phyloP scores from a whole-genome alignment of 805 yeast genomes.

The Yarrowia sp. region DNA sequence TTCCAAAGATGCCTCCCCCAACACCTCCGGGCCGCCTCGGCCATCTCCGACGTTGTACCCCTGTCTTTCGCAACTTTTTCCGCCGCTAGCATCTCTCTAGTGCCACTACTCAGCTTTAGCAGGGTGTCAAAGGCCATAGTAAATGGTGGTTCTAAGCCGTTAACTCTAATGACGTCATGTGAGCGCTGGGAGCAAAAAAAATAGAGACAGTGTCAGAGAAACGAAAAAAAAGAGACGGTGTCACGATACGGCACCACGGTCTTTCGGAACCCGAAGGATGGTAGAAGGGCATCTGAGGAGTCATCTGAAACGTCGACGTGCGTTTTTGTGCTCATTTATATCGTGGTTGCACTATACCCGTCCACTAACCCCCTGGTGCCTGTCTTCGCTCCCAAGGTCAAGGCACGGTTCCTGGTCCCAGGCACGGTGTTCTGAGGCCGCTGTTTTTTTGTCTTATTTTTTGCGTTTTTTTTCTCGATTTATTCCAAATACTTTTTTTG shows the following conservation, averaged over 20 bases:
- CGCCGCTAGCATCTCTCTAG: neutral
- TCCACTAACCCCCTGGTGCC: constrained; percentile 3
- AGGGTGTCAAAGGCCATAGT: neutral
- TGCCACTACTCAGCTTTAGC: neutral
- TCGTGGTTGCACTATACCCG: no score
- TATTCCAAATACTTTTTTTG: no score
- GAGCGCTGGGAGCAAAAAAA: neutral
- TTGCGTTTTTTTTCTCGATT: neutral
- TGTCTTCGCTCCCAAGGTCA: neutral
- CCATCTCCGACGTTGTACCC: neutral
- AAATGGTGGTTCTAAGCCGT: constrained; percentile 9
- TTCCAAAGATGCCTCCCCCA: no score
- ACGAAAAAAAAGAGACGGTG: neutral
- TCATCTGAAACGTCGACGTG: no score
- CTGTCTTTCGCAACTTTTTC: neutral
- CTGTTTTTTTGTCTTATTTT: neutral
- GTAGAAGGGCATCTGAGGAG: no score
- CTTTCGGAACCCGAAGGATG: no score
- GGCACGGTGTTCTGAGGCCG: neutral
- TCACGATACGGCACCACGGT: no score
- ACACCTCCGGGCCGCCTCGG: no score
- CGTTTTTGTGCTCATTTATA: no score
- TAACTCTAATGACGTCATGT: constrained; percentile 12
- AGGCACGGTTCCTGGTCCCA: constrained; percentile 26
- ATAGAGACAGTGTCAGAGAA: neutral